Conservation (phyloP, 1,139 yeast species). For the Williopsis jadinii region DNA sequence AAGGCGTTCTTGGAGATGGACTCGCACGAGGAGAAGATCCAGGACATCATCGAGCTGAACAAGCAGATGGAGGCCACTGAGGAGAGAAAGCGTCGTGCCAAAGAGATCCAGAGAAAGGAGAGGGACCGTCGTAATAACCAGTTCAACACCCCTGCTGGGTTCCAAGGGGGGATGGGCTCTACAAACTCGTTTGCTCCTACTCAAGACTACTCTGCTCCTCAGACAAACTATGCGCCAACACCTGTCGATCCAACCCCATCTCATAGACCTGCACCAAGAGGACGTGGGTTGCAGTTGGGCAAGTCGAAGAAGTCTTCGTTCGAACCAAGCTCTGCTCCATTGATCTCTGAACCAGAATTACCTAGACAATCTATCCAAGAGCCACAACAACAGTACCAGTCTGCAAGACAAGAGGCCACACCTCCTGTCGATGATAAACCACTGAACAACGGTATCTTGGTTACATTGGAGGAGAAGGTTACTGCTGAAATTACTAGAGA, state of each 20-base stretch:
- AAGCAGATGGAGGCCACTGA: slow-evolving; percentile 96
- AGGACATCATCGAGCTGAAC: slow-evolving; percentile 94
- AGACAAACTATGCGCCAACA: slow-evolving; percentile 25
- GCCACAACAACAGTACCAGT: slow-evolving; percentile 20
- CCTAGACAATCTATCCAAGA: slow-evolving; percentile 14
- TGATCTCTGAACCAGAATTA: slow-evolving; percentile 29
- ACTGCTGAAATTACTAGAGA: slow-evolving; percentile 78
- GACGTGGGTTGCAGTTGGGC: slow-evolving; percentile 79
- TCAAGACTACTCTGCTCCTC: slow-evolving; percentile 8
- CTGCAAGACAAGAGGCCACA: slow-evolving; percentile 12
- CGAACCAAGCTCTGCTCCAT: slow-evolving; percentile 35
- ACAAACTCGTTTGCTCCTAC: slow-evolving; percentile 1
- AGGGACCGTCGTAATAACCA: slow-evolving; percentile 18
- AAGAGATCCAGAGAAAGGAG: slow-evolving; percentile 88
- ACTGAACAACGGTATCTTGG: slow-evolving; percentile 68
- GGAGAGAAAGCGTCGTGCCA: slow-evolving; percentile 93
- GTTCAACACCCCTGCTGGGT: slow-evolving; percentile 4
- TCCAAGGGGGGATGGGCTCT: slow-evolving; percentile 5
- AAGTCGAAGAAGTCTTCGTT: slow-evolving; percentile 36
- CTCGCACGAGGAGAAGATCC: slow-evolving; percentile 96
- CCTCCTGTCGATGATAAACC: slow-evolving; percentile 24
- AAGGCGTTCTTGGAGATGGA: slow-evolving; percentile 94
- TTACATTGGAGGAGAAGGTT: slow-evolving; percentile 71
- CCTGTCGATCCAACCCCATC: slow-evolving; percentile 30
- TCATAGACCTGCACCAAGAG: slow-evolving; percentile 39